Conservation (phyloP, 345 rosid species). For the Salix arbutifolia region DNA sequence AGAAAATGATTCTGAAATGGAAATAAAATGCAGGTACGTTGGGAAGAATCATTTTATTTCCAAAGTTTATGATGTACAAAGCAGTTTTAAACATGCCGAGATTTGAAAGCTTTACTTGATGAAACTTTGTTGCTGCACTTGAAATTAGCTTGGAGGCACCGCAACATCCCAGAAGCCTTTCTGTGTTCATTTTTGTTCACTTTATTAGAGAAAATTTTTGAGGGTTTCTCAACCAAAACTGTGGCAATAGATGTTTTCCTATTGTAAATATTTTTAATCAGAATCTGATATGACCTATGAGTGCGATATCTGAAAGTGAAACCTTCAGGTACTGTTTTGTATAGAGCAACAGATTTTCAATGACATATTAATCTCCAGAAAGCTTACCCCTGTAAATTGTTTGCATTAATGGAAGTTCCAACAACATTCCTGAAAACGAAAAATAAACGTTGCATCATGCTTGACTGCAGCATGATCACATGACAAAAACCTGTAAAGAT, state of each 20-base stretch:
- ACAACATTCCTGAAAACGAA: conserved; percentile 38
- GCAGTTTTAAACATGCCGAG: neutral
- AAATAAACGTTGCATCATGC: conserved; percentile 4
- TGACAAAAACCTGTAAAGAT: neutral
- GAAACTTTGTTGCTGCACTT: conserved; percentile 37
- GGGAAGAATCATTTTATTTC: neutral
- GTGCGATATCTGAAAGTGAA: neutral
- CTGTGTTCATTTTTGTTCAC: conserved; percentile 28
- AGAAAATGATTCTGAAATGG: conserved; percentile 47
- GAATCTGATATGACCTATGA: neutral
- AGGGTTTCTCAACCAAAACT: neutral
- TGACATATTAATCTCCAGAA: neutral
- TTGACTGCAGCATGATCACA: neutral
- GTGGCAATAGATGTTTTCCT: neutral
- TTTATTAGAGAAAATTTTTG: neutral
- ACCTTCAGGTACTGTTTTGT: too few relatives aligned
- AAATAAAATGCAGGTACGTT: neutral
- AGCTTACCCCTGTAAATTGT: conserved; percentile 30
- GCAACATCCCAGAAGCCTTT: conserved; percentile 36
- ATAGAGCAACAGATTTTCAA: neutral
- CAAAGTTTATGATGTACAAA: neutral
- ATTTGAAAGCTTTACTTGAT: conserved; percentile 22
- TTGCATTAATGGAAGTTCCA: conserved; percentile 43
- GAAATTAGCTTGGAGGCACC: conserved; percentile 36
- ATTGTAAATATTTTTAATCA: neutral